Evolutionary conservation across 441 rosid genomes (phyloP), one percentile per base, ranked within the genome.

Genomic region (Gossypium schwendimanii): DNA sequence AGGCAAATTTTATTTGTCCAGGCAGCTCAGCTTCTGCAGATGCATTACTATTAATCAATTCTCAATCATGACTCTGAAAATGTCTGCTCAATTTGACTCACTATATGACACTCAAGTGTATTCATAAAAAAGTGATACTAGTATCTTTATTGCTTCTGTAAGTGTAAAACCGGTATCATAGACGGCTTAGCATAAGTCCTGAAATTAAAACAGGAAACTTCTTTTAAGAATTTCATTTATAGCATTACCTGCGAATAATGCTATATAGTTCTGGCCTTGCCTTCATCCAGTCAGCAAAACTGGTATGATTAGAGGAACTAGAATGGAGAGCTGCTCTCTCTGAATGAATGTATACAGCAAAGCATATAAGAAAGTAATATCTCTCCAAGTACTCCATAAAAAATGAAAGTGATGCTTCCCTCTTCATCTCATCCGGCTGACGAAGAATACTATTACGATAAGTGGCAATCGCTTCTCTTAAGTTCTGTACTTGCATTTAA

Each of bases 271-370:
- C 98, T 49, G 99, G 99, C 80, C 99, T 90, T 71, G 99, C 97
- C 84, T 84, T 89, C 99, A 96, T 96, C 99, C 99, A 96, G 80
- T 93, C 99, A 82, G 97, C 79, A 83, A 93, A 96, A 86, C 93
- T 87, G 86, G 90, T 91, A 75, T 86, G 88, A 67, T 84, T 87
- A 78, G 83, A 81, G 69, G 91, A 88, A 81, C 88, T 87, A 81
- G 97, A 91, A 77, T 86, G 88, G 50, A 92, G 89, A 53, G 87
- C 92, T 81, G 86, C 88, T 80, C 97, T 88, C 81, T 92, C 98
- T 31, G 99, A 89, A 83, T 96, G 97, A 82, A 96, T 84, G 76
- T 91, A 93, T 31, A 96, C 99, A 66, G 99, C 87, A 87, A 96
- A 96, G 84, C 99, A 96, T 83, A 96, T 92, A 75, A 96, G 97